phyloP scores from a whole-genome alignment of 345 rosid genomes.

The Rhodamnia rubescens region DNA sequence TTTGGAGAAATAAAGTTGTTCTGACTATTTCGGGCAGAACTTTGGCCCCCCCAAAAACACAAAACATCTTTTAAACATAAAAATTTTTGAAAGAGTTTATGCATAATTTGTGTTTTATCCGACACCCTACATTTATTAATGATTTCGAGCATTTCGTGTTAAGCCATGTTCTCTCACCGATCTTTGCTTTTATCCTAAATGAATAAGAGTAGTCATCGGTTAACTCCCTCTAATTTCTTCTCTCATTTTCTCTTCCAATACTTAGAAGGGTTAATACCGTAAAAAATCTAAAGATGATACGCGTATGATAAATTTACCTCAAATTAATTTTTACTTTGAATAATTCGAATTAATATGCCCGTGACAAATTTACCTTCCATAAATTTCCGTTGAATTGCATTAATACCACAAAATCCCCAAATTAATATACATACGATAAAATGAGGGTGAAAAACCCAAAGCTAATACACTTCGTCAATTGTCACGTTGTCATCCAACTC shows the following conservation, averaged over 20 bases:
- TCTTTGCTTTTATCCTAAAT: not conserved
- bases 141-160: not conserved
- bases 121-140: not conserved
- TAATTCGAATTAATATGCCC: too few relatives aligned
- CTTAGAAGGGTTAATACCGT: too few relatives aligned
- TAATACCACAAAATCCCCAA: too few relatives aligned
- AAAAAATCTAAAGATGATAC: too few relatives aligned
- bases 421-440: too few relatives aligned
- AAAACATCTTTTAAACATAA: not conserved
- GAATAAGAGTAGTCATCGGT: not conserved
- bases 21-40: not conserved
- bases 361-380: too few relatives aligned
- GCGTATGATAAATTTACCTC: too few relatives aligned
- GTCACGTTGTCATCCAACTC: too few relatives aligned
- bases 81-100: not conserved
- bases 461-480: fast-evolving
- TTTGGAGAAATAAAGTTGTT: not conserved
- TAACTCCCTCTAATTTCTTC: not conserved
- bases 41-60: not conserved
- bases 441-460: too few relatives aligned
- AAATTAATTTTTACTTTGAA: too few relatives aligned
- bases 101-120: not conserved
- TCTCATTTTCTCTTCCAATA: not conserved
- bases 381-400: too few relatives aligned
- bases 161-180: not conserved